Evolutionary conservation across 1,139 yeast genomes (phyloP), one percentile per base, ranked within the genome.

Genomic region (Zygoascus meyerae): DNA sequence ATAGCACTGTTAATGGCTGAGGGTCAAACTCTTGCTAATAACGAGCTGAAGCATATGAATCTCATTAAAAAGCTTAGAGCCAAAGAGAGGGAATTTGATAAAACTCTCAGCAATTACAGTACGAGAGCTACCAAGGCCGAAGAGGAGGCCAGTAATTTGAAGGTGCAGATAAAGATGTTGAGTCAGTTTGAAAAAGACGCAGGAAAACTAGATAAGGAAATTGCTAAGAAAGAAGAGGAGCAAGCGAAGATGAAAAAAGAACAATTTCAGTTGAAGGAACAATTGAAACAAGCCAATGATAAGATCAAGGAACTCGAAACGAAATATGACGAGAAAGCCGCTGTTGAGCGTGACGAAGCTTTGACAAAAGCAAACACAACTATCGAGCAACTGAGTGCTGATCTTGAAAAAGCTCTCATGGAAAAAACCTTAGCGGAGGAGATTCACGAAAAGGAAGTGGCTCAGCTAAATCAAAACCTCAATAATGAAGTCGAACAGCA

Each of bases 21-120:
- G 64, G 97, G 97, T 3, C 83, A 85, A 53, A 78, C 76, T 28
- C 68, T 90, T 35, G 83, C 95, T 0, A 75, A 76, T 50, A 83
- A 79, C 52, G 97, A 92, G 59, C 71, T 87, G 33, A 78, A 78
- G 55, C 73, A 82, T 47, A 81, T 78, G 58, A 86, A 80, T 34
- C 71, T 81, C 1, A 78, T 90, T 45, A 85, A 85, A 55, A 74
- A 74, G 52, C 65, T 87, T 42, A 77, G 79, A 48, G 63, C 73
- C 5, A 72, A 73, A 18, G 83, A 82, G 50, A 50, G 57, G 2
- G 65, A 63, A 3, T 40, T 54, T 5, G 63, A 60, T 18, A 56
- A 55, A 15, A 49, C 49, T 9, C 45, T 55, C 14, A 60, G 58
- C 16, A 51, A 49, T 8, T 50, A 52, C 3, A 48, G 58, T 5